These are phyloP conservation scores for Syzygium jambos DNA, from an alignment of 345 rosid species.

Conservation along the genomic window DNA sequence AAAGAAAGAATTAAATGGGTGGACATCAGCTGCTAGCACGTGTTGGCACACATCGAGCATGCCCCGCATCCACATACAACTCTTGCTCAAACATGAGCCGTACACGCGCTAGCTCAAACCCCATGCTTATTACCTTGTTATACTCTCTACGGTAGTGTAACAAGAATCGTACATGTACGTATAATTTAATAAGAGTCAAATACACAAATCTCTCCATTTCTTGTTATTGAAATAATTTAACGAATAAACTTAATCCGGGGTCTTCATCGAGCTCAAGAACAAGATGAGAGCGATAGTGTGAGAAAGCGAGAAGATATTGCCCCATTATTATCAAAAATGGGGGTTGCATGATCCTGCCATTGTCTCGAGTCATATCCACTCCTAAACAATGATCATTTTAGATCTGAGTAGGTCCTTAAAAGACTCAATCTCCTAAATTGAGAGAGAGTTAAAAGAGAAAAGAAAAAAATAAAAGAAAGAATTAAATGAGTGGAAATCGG, in stretches of 20 bases:
- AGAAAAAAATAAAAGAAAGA: no score
- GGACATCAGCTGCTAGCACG: not conserved
- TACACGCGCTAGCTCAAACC: not conserved
- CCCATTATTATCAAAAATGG: no score
- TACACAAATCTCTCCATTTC: not conserved
- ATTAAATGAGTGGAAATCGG: not conserved
- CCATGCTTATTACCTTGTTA: not conserved
- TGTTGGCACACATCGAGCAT: not conserved
- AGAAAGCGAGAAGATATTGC: not conserved
- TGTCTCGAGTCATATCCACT: not conserved
- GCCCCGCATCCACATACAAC: not conserved
- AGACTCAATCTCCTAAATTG: no score
- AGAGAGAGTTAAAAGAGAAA: no score
- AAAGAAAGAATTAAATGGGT: not conserved
- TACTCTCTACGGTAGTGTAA: not conserved
- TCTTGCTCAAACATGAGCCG: not conserved
- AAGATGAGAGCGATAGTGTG: not conserved
- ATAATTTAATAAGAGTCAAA: not conserved
- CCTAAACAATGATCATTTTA: not conserved
- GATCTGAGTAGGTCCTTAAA: no score
- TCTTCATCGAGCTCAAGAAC: not conserved
- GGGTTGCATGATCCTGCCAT: not conserved
- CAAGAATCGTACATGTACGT: not conserved
- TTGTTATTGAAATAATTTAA: no score
- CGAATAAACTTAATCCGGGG: not conserved